phyloP scores from a whole-genome alignment of 1,284 basidiomycete species.

The Exobasidium rhododendri region DNA sequence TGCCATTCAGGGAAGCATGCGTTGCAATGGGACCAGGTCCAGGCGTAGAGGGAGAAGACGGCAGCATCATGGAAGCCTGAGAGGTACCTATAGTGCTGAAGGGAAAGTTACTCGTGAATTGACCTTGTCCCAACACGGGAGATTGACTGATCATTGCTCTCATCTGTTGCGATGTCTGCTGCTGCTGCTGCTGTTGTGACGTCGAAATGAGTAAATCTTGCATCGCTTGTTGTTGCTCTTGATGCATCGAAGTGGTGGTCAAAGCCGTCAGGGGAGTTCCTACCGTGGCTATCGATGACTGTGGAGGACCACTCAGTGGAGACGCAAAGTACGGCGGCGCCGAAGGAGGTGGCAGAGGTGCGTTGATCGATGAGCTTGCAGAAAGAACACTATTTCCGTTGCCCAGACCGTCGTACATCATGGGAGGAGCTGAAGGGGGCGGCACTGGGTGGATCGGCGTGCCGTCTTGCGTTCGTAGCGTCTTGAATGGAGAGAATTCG shows the following conservation, averaged over 20 bases:
- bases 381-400: background rate
- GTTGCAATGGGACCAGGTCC: background rate
- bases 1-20: background rate
- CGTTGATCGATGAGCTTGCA: conserved; percentile 5
- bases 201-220: background rate
- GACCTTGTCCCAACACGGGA: conserved; percentile 6
- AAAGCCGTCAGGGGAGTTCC: background rate
- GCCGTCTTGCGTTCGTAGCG: conserved; percentile 18
- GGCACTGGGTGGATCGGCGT: conserved; percentile 19
- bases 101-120: conserved; percentile 16
- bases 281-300: background rate
- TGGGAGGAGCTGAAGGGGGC: conserved; percentile 23
- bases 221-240: background rate
- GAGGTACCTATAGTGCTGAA: background rate
- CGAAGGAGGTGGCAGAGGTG: conserved; percentile 12
- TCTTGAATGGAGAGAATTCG: conserved; percentile 17
- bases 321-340: conserved; percentile 14
- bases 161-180: conserved; percentile 11
- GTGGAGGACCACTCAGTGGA: conserved; percentile 11
- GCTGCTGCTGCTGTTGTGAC: conserved; percentile 14
- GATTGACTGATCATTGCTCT: background rate
- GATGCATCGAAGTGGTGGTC: background rate
- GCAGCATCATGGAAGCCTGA: too few relatives aligned
- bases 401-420: conserved; percentile 2
- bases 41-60: background rate